Base-by-base conservation (phyloP, 2,329 filamentous ascomycete species). In the Aspergillus neoniger region DNA sequence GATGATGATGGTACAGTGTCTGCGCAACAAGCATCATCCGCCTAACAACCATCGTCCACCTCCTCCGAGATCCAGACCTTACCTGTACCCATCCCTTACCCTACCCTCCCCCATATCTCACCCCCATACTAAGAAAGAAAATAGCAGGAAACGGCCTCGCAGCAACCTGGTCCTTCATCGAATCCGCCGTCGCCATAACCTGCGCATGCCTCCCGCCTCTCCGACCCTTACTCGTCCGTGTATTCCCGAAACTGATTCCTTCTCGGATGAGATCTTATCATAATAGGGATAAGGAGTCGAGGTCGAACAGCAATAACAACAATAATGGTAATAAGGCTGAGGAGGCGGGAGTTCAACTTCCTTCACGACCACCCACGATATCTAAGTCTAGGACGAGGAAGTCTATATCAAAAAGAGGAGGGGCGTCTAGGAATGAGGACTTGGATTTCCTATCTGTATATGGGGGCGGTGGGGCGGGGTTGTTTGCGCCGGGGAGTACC, bases 131-230 rank as follows among this genome's bases (percentile, higher is more conserved):
- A 1, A 23, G 21, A 23, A 23, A 23, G 21, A 23, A 23, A 23
- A 21, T 23, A 23, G 21, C 17, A 49, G 59, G 32, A 30, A 73
- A 72, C 58, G 63, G 62, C 57, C 17, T 60, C 12, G 65, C 68
- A n/a, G 70, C 70, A 49, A 55, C 66, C 49, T 74, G 72, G 72
- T 74, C 73, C 21, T 68, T 64, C 32, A 62, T 74, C 15, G 73
- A 74, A 65, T 54, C 61, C 39, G 72, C 70, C 52, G 58, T 73
- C 32, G 73, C 73, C 55, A 70, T 74, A 9, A 68, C 74, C 50
- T 74, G 73, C 63, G 65, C 72, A 30, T 71, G 71, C 30, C 67
- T 75, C 0, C 67, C 70, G 2, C 61, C 67, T 0, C 60, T 74
- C 0, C 64, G 69, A 9, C 72, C 72, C 0, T 60, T 75, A 6